Percentiles rank a stretch among this genome's conserved stretches.
Evolutionary conservation across 108 stramenopile genomes (phyloP).

Genomic region (Cyclotella distinguenda): DNA sequence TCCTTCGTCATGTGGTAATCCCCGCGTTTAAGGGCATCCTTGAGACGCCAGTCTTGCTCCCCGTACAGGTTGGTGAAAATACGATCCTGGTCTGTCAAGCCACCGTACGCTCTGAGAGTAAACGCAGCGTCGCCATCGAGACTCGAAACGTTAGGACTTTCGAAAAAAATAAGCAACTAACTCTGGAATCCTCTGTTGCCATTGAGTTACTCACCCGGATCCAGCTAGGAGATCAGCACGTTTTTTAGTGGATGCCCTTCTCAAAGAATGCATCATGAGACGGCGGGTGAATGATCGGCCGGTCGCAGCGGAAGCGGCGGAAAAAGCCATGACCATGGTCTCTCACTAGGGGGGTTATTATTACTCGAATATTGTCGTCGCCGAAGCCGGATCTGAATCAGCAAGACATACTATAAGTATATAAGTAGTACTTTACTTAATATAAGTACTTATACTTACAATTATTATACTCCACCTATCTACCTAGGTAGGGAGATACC

Average conservation of each 20-base stretch:
- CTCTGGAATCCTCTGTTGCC: background rate
- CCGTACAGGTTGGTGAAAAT: constrained; percentile 99
- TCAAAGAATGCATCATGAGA: constrained; percentile 3
- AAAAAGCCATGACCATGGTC: constrained; percentile 11
- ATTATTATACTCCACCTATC: too few relatives aligned
- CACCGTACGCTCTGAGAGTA: constrained; percentile 69
- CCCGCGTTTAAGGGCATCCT: constrained; percentile 93
- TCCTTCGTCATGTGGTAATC: constrained; percentile 97
- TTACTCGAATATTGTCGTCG: too few relatives aligned
- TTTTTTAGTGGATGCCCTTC: constrained; percentile 28
- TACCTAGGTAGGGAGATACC: too few relatives aligned
- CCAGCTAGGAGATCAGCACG: constrained; percentile 50
- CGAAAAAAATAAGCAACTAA: background rate
- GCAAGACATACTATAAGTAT: too few relatives aligned
- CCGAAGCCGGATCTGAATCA: too few relatives aligned
- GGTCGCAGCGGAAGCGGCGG: constrained; percentile 16
- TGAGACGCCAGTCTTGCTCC: constrained; percentile 98
- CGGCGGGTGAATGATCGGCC: constrained; percentile 8
- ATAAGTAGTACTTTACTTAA: too few relatives aligned
- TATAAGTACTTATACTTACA: too few relatives aligned
- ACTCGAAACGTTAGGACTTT: background rate
- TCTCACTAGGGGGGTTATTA: background rate
- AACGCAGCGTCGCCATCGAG: background rate
- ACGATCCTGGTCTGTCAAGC: constrained; percentile 97
- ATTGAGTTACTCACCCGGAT: constrained; percentile 28